These are phyloP conservation scores for Gnetum montanum DNA, from an alignment of 75 land plant species.

Conservation along the genomic window DNA sequence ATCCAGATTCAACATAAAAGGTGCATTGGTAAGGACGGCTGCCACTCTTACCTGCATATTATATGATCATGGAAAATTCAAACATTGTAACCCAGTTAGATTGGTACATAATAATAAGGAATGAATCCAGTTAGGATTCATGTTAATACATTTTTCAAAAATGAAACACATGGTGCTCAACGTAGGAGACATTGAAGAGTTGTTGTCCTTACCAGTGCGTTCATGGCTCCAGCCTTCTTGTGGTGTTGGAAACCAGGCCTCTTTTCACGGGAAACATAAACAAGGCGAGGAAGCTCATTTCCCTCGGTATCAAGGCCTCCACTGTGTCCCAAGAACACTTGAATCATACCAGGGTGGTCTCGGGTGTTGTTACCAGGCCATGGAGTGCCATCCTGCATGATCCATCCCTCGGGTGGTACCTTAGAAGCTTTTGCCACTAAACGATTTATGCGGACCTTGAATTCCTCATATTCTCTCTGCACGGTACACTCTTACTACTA, in stretches of 20 bases:
- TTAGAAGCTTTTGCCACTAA: conserved; percentile 70
- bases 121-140: background rate
- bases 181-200: background rate
- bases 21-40: conserved; percentile 84
- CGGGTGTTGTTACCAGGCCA: conserved; percentile 89
- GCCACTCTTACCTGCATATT: conserved; percentile 67
- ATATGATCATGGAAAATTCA: background rate
- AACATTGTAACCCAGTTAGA: too few relatives aligned
- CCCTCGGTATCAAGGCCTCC: conserved; percentile 81
- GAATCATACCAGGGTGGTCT: conserved; percentile 90
- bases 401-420: conserved; percentile 94
- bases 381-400: conserved; percentile 97
- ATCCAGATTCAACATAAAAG: conserved; percentile 82
- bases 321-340: conserved; percentile 85
- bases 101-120: background rate
- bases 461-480: conserved; percentile 89
- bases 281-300: conserved; percentile 82
- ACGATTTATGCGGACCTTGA: conserved; percentile 72
- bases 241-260: conserved; percentile 79
- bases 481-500: too few relatives aligned
- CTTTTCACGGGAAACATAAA: conserved; percentile 85
- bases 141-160: background rate
- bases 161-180: background rate
- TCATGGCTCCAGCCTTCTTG: conserved; percentile 90
- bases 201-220: conserved; percentile 55